Evolutionary conservation across 495 filamentous ascomycete genomes (phyloP), one percentile per base, ranked within the genome.

Genomic region (Hyaloscypha bicolor): DNA sequence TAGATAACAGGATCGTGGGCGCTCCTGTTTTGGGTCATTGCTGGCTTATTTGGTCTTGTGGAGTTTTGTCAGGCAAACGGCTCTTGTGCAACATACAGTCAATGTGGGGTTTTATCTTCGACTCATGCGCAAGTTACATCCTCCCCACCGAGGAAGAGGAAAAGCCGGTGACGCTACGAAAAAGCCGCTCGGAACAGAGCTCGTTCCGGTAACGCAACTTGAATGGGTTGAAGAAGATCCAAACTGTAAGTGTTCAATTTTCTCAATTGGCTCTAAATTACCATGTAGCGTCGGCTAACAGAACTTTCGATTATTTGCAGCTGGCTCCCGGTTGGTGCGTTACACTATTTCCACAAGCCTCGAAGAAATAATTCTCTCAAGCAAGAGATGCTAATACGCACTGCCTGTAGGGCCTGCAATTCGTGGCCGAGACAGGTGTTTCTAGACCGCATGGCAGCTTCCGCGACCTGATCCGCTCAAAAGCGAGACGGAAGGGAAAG

Each of bases 391-490:
- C 56, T 59, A 33, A 59, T 33, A 6, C 3, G 1, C 1, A 16
- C 3, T 48, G 42, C 56, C 11, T 33, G 33, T 16, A 59, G 56
- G 16, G n/a, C 12, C 22, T 59, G 2, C 30, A 59, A 3, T 59
- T 59, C 25, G 33, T 59, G 1, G 16, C 56, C 56, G 56, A 59
- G 30, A 33, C 56, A 22, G 56, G 56, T 33, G 30, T 33, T 21
- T 25, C 56, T 16, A 31, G 56, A 59, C 56, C 56, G 6, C 6
- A 35, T 33, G 56, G 56, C 19, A 31, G 30, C 14, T 33, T 59
- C 31, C 56, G 56, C 3, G 56, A 59, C 30, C 8, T 59, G 19
- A 59, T 59, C 56, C 56, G 56, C 12, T 59, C 56, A 16, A 59
- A 59, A 33, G 56, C 56, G 2, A 59, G 56, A 33, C 30, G 56